These are phyloP conservation scores for Dalbergia cochinchinensis DNA, from an alignment of 306 rosid genomes.

Conservation along the genomic window DNA sequence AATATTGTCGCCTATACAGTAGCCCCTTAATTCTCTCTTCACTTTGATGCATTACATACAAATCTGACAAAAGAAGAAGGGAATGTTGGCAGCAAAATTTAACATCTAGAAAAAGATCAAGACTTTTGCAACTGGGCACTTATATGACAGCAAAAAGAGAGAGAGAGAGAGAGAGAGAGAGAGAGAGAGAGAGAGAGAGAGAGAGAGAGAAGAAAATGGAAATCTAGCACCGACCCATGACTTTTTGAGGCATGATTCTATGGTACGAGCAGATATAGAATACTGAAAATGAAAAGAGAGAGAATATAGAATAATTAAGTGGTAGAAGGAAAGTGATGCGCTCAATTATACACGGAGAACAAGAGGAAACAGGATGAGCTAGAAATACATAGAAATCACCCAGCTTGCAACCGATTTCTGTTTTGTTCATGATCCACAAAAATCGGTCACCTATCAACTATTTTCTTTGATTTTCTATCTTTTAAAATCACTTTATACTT, in stretches of 20 bases:
- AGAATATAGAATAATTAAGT: constrained; percentile 20
- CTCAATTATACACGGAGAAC: too few species aligned
- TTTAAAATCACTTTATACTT: too few species aligned
- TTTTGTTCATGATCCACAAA: too few species aligned
- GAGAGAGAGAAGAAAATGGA: constrained; percentile 49
- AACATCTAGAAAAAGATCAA: constrained; percentile 42
- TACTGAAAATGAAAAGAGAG: constrained; percentile 61
- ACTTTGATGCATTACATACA: too few species aligned
- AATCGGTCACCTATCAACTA: too few species aligned
- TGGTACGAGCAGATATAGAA: constrained; percentile 65
- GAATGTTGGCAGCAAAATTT: constrained; percentile 31
- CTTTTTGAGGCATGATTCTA: constrained; percentile 53
- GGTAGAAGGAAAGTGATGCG: constrained; percentile 47
- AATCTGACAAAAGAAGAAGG: constrained; percentile 4
- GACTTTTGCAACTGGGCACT: constrained; percentile 56
- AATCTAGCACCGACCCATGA: constrained; percentile 73
- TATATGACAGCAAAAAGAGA: constrained; percentile 57
- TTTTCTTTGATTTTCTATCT: too few species aligned
- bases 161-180: too few species aligned
- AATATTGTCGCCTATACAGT: neutral
- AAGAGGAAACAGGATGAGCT: too few species aligned
- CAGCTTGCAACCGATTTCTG: too few species aligned
- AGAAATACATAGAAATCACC: too few species aligned
- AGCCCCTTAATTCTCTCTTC: too few species aligned
- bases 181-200: too few species aligned